Evolutionary conservation across 345 rosid genomes (phyloP).

Genomic region (Bretschneidera sinensis): DNA sequence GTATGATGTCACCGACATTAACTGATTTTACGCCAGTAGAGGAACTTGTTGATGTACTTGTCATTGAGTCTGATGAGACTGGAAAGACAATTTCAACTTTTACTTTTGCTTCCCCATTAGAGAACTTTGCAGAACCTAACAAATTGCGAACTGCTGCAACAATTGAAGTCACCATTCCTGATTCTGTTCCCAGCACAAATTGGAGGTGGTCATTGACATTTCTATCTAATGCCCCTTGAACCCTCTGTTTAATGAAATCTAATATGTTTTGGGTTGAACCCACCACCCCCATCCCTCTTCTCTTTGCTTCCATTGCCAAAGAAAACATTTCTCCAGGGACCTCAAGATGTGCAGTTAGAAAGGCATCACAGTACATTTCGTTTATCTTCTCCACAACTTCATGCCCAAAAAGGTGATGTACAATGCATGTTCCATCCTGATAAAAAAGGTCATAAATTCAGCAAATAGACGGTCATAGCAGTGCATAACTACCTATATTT

Average conservation of each 20-base stretch:
- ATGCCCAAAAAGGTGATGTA: constrained; percentile 88
- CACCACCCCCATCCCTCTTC: constrained; percentile 92
- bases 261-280: constrained; percentile 92
- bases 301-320: constrained; percentile 90
- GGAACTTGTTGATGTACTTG: constrained; percentile 48
- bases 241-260: constrained; percentile 80
- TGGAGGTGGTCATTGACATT: constrained; percentile 74
- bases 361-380: constrained; percentile 85
- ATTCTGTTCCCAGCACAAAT: constrained; percentile 91
- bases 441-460: constrained; percentile 9
- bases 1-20: constrained; percentile 35
- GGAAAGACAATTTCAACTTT: constrained; percentile 89
- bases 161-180: constrained; percentile 95
- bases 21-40: constrained; percentile 36
- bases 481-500: neutral
- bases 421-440: constrained; percentile 91
- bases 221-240: constrained; percentile 78
- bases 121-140: constrained; percentile 37
- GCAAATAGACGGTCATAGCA: constrained; percentile 8
- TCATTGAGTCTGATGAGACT: constrained; percentile 82
- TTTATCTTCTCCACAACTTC: constrained; percentile 86
- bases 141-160: constrained; percentile 66
- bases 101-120: constrained; percentile 47
- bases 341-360: constrained; percentile 90
- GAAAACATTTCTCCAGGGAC: constrained; percentile 99